phyloP scores from a whole-genome alignment of 768 basidiomycete genomes.

The Antrodiella citrinella region DNA sequence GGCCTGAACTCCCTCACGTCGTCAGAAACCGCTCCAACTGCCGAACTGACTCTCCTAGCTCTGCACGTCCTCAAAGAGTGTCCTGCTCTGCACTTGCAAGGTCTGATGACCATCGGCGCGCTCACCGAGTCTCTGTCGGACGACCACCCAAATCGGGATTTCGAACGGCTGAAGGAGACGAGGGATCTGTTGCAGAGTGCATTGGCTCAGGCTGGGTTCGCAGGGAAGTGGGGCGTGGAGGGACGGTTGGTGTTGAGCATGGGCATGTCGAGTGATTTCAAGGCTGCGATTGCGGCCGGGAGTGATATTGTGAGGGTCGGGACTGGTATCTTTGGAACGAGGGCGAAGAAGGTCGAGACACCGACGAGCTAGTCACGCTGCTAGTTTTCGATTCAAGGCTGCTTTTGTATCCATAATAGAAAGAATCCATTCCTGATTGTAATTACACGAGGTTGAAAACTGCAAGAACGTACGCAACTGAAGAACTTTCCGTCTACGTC shows the following conservation, averaged over 20 bases:
- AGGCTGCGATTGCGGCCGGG: conserved; percentile 74
- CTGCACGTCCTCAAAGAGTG: conserved; percentile 63
- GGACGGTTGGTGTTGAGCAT: conserved; percentile 67
- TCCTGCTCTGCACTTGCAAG: conserved; percentile 67
- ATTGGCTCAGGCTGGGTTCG: conserved; percentile 24
- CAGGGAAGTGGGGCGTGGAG: conserved; percentile 32
- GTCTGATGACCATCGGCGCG: conserved; percentile 96
- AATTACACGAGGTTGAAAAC: background rate
- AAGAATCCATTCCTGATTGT: too few relatives aligned
- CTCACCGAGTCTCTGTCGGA: conserved; percentile 58
- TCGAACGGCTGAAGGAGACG: conserved; percentile 58
- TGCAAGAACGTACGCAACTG: background rate
- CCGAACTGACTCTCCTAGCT: conserved; percentile 61
- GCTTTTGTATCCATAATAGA: background rate
- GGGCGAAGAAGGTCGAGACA: conserved; percentile 57
- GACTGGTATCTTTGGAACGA: conserved; percentile 78
- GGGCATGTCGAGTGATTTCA: conserved; percentile 98
- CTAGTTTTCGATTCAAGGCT: too few relatives aligned
- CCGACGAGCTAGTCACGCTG: too few relatives aligned
- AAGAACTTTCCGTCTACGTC: background rate
- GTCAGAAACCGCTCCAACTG: conserved; percentile 19
- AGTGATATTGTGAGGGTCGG: conserved; percentile 89
- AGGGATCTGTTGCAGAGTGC: conserved; percentile 46
- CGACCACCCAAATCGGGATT: conserved; percentile 58
- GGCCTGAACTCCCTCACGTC: conserved; percentile 59